Evolutionary conservation across 2,329 filamentous ascomycete genomes (phyloP), one percentile per base, ranked within the genome.

Genomic region (Basipetospora chlamydospora): DNA sequence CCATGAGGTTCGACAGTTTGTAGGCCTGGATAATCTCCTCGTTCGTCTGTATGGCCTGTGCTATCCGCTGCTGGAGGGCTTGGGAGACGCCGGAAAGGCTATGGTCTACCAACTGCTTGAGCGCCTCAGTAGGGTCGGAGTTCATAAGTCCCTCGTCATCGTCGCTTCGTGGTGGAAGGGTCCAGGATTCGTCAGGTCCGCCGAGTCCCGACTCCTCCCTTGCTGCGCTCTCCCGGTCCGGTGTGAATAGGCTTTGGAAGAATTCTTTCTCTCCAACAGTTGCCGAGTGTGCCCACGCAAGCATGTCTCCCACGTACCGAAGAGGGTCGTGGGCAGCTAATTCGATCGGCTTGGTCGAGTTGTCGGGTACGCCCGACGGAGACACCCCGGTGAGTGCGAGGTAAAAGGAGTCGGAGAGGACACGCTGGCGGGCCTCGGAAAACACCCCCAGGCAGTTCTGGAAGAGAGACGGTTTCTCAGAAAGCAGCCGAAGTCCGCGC

Each of bases 211-310:
- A n/a, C n/a, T n/a, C n/a, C 44, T 84, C 79, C 22, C 82, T 68
- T 1, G 85, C 85, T 29, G 78, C 77, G 49, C 84, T 75, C 43
- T 90, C 82, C 2, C 83, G 87, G 43, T 95, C 87, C 0, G 81
- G 80, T 28, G 95, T 78, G 51, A 98, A 98, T 1, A 98, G 64
- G 2, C 85, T 76, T 54, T 96, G 88, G 5, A 98, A 66, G 0
- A 87, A 86, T 56, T 98, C 90, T 36, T 83, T 73, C 56, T 98
- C 90, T 22, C 88, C 92, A 1, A 98, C 90, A 0, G 88, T 80
- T 3, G 87, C 82, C 1, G 90, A 94, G 54, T 98, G 90, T 5
- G 81, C 77, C 90, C 90, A 98, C 5, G 90, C 90, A 11, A 98
- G 69, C 87, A 98, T 98, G 52, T 98, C 90, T 37, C 90, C 86